These are phyloP conservation scores for Hymenoscyphus fructigenus DNA, from an alignment of 2,329 filamentous ascomycete genomes.

Conservation along the genomic window DNA sequence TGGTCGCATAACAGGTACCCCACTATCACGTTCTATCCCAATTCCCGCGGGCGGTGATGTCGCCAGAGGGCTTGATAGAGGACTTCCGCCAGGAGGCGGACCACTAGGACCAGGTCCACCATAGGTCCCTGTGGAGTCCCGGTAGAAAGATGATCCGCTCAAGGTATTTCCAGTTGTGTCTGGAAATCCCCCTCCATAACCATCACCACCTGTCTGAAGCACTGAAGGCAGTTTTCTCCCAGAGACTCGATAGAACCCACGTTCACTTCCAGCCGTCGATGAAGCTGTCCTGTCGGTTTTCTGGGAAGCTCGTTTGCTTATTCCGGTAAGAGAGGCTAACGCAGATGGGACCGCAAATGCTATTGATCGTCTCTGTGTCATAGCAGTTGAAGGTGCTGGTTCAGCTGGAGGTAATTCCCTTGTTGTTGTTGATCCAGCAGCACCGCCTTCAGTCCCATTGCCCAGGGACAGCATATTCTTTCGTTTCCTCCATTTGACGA, in stretches of 20 bases:
- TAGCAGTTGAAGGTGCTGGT: constrained; percentile 34
- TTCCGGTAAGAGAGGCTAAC: constrained; percentile 46
- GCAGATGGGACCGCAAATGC: constrained; percentile 50
- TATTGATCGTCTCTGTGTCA: constrained; percentile 48
- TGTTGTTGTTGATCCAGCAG: constrained; percentile 31
- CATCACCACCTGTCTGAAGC: constrained; percentile 60
- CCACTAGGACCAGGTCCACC: constrained; percentile 26
- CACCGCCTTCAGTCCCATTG: constrained; percentile 40
- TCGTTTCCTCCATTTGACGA: constrained; percentile 56
- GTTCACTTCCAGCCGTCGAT: constrained; percentile 46
- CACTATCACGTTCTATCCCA: constrained; percentile 45
- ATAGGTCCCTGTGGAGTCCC: constrained; percentile 50
- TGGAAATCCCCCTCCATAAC: constrained; percentile 51
- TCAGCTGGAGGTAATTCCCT: constrained; percentile 26
- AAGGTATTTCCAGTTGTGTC: constrained; percentile 37
- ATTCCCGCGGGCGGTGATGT: constrained; percentile 37
- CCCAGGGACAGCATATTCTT: constrained; percentile 44
- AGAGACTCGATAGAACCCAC: constrained; percentile 64
- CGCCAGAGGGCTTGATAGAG: constrained; percentile 6
- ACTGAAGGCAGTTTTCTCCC: constrained; percentile 65
- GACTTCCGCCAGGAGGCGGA: neutral
- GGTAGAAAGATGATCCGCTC: constrained; percentile 53
- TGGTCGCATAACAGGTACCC: constrained; percentile 60
- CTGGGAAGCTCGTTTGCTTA: constrained; percentile 38
- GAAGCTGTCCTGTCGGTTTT: constrained; percentile 35